Percentiles rank a stretch among this genome's conserved stretches.
These are phyloP conservation scores for Orbilia quercus DNA, from an alignment of 2,329 filamentous ascomycete genomes.

Conservation along the genomic window DNA sequence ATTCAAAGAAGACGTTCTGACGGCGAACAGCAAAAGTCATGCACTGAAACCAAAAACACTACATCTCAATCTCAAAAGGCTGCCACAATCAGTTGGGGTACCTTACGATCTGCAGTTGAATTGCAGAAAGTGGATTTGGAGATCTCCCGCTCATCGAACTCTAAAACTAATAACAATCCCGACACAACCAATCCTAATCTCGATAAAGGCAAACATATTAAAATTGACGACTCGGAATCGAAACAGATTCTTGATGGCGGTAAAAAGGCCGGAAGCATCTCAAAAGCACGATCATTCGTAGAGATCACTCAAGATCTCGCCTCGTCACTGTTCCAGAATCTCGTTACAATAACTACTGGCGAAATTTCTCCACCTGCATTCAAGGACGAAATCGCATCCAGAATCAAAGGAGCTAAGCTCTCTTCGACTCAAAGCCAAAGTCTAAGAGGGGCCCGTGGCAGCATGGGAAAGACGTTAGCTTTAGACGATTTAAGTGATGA, in stretches of 20 bases:
- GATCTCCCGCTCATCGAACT: neutral
- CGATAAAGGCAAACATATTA: conserved; percentile 7
- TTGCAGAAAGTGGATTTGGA: conserved; percentile 12
- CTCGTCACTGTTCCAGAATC: conserved; percentile 26
- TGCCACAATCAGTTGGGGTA: conserved; percentile 18
- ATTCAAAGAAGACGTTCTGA: conserved; percentile 20
- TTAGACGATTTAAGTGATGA: conserved; percentile 41
- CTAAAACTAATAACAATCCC: neutral
- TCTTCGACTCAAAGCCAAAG: neutral
- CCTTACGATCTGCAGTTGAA: conserved; percentile 6
- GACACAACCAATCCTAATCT: neutral
- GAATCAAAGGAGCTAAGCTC: neutral
- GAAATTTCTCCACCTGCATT: neutral
- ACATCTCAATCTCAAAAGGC: conserved; percentile 5
- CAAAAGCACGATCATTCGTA: conserved; percentile 2
- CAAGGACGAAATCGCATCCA: neutral
- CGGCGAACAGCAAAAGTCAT: neutral
- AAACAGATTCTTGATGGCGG: neutral
- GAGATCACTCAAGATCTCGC: conserved; percentile 23
- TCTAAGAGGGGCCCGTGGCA: neutral
- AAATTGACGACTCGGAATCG: neutral
- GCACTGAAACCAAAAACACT: neutral
- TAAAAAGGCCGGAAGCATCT: neutral
- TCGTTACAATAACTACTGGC: conserved; percentile 40
- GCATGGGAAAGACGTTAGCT: neutral